Evolutionary conservation across 495 filamentous ascomycete species (phyloP).

Genomic region (Geoglossum glabrum): DNA sequence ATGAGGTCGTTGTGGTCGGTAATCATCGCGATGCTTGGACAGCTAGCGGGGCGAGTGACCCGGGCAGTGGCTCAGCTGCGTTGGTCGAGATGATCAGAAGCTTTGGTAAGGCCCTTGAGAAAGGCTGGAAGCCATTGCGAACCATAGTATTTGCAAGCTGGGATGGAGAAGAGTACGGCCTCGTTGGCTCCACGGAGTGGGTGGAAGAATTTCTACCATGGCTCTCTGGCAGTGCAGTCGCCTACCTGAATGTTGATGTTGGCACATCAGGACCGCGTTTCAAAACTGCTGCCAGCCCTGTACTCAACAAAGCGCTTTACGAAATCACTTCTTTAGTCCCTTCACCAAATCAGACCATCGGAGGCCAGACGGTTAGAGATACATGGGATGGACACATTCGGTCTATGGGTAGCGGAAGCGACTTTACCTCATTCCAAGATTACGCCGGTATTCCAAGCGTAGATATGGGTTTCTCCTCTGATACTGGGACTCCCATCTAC

Average conservation of each 20-base stretch:
- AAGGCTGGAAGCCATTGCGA: constrained; percentile 25
- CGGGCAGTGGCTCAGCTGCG: constrained; percentile 24
- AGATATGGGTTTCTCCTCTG: constrained; percentile 35
- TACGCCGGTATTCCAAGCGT: constrained; percentile 46
- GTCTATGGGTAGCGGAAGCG: constrained; percentile 50
- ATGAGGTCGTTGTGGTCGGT: constrained; percentile 80
- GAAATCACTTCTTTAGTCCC: constrained; percentile 47
- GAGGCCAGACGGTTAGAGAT: constrained; percentile 25
- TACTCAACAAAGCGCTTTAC: constrained; percentile 57
- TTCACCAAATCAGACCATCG: constrained; percentile 44
- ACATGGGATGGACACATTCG: constrained; percentile 35
- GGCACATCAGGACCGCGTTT: constrained; percentile 33
- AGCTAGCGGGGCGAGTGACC: constrained; percentile 37
- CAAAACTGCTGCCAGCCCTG: constrained; percentile 41
- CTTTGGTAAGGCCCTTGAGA: constrained; percentile 21
- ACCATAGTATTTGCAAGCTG: constrained; percentile 56
- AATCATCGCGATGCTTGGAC: constrained; percentile 95
- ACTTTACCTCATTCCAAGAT: constrained; percentile 60
- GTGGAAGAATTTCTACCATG: constrained; percentile 72
- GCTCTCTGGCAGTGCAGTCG: constrained; percentile 39
- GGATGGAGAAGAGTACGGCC: constrained; percentile 57
- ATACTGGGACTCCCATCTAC: constrained; percentile 33
- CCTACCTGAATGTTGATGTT: constrained; percentile 55
- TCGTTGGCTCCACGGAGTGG: constrained; percentile 56
- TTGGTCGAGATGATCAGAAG: constrained; percentile 21